Evolutionary conservation across 257 asterid species (phyloP), one percentile per base, ranked within the genome.

Genomic region (Solanum medicagineum): DNA sequence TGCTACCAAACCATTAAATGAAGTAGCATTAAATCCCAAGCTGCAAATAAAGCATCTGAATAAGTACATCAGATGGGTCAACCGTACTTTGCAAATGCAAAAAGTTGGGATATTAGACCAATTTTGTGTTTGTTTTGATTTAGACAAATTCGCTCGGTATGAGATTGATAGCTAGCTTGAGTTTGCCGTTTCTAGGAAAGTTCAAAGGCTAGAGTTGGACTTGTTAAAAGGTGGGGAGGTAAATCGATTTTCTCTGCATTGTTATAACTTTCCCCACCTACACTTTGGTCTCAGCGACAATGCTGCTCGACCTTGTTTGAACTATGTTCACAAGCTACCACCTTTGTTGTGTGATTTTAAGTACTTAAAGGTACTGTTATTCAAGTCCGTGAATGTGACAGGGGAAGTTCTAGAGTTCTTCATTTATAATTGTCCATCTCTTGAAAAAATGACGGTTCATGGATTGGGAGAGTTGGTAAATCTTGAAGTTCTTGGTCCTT

Each of bases 301-400:
- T 56, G n/a, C 24, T 19, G 63, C 11, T 57, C 63, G 8, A 57
- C 63, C 62, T 45, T 32, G 36, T 32, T 32, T 32, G 36, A 32
- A 32, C 36, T 32, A 32, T 32, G 4, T 32, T 32, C 36, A 32
- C 36, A 32, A 32, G 36, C 49, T 5, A 7, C 53, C 53, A 47
- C 53, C 53, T 57, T 24, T n/a, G 9, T 57, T 57, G 63, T 8
- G 8, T n/a, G 8, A 57, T 57, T 57, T 57, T 57, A 57, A 68
- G n/a, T 40, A 75, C 80, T 88, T 90, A 20, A 81, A 83, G 62
- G 84, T 85, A 24, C 86, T 90, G 59, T 83, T 74, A 2, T 75
- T 92, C 63, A 57, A 57, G 87, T 92, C 19, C 68, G 66, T 91
- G 86, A 92, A 87, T 81, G 89, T 92, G 86, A 85, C 86, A 24